phyloP scores from a whole-genome alignment of 352 stramenopile species.

The Lagenidium giganteum region DNA sequence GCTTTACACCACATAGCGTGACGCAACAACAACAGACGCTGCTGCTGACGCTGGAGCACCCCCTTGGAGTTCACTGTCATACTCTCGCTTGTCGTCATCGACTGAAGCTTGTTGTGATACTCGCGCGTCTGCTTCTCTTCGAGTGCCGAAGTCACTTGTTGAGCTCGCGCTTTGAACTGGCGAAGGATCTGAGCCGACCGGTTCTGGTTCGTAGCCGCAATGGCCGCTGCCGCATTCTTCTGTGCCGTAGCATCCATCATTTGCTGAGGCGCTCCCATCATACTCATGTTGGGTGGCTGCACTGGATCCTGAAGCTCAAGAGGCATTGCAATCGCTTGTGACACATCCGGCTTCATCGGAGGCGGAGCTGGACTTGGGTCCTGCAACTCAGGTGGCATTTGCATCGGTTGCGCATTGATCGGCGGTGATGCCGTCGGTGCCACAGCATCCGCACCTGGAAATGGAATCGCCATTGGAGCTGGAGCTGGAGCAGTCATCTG shows the following conservation, averaged over 20 bases:
- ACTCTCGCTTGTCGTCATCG: conserved; percentile 72
- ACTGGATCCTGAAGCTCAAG: conserved; percentile 18
- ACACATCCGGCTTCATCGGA: conserved; percentile 17
- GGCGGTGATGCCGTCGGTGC: background rate
- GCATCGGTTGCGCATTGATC: conserved; percentile 40
- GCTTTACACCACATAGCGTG: conserved; percentile 98
- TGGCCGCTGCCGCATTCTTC: conserved; percentile 13
- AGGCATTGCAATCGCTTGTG: conserved; percentile 23
- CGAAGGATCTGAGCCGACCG: conserved; percentile 78
- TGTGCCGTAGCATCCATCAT: conserved; percentile 14
- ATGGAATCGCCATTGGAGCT: conserved; percentile 42
- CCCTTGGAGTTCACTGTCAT: conserved; percentile 84
- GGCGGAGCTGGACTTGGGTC: conserved; percentile 22
- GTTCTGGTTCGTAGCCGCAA: conserved; percentile 39
- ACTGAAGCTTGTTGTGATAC: conserved; percentile 82
- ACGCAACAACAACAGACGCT: conserved; percentile 94
- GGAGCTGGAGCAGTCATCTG: conserved; percentile 9
- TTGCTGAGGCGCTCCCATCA: conserved; percentile 1
- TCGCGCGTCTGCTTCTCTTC: conserved; percentile 75
- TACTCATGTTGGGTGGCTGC: background rate
- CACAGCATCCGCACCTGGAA: conserved; percentile 47
- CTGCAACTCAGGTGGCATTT: conserved; percentile 75
- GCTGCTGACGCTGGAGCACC: conserved; percentile 97
- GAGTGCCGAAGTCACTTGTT: conserved; percentile 77
- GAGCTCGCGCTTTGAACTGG: conserved; percentile 71